Percentiles rank a stretch among this genome's conserved stretches.
phyloP scores from a whole-genome alignment of 176 grass and related monocot genomes.

The Olyra latifolia region DNA sequence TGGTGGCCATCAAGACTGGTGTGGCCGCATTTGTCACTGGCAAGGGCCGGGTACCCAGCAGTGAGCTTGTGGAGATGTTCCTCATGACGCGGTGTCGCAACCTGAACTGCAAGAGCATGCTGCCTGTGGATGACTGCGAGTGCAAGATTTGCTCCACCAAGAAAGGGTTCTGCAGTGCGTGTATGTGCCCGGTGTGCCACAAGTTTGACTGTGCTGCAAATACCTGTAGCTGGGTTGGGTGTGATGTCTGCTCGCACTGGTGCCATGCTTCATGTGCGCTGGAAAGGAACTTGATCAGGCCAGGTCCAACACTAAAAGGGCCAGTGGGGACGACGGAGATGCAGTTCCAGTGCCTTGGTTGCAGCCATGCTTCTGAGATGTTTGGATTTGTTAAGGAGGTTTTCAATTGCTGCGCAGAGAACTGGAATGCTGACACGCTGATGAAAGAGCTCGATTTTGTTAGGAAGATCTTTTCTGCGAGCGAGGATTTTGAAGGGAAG shows the following conservation, averaged over 20 bases:
- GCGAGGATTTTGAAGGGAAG: constrained; percentile 98
- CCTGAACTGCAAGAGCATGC: constrained; percentile 64
- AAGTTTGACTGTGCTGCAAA: constrained; percentile 94
- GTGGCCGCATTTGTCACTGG: constrained; percentile 58
- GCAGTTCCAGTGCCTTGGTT: constrained; percentile 97
- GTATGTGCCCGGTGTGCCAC: constrained; percentile 88
- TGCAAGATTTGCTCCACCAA: constrained; percentile 86
- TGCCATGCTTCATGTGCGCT: constrained; percentile 89
- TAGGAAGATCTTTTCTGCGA: constrained; percentile 81
- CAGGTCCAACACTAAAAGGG: constrained; percentile 73
- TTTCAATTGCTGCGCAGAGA: constrained; percentile 77
- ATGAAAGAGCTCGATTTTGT: constrained; percentile 91
- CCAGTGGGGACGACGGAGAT: constrained; percentile 81
- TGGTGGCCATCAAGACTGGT: constrained; percentile 80
- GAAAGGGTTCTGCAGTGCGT: constrained; percentile 87
- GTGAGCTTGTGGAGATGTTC: constrained; percentile 90
- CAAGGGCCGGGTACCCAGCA: constrained; percentile 55
- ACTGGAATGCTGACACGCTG: constrained; percentile 66
- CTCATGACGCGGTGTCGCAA: constrained; percentile 75
- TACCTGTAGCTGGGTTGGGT: constrained; percentile 96
- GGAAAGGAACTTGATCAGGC: constrained; percentile 80
- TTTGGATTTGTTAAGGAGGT: constrained; percentile 99
- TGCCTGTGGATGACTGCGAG: constrained; percentile 91
- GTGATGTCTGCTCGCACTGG: constrained; percentile 94
- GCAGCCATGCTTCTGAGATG: constrained; percentile 92